phyloP scores from a whole-genome alignment of 2,329 filamentous ascomycete species.

The Aspergillus eucalypticola region DNA sequence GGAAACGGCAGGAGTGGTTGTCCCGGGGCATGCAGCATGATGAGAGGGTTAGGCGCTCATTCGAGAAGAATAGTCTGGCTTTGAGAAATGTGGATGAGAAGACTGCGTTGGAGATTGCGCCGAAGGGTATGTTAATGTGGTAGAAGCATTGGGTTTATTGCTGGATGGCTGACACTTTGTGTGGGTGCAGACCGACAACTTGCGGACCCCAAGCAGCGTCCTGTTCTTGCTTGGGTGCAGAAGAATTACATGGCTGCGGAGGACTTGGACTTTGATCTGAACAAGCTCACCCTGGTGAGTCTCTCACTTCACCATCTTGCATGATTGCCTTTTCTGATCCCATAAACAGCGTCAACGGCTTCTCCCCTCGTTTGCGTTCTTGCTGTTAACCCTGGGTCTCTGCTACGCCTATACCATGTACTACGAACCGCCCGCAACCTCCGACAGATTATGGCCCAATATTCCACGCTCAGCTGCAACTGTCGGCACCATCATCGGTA shows the following conservation, averaged over 20 bases:
- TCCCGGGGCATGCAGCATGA: conserved; percentile 49
- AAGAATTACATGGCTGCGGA: conserved; percentile 44
- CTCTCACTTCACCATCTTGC: neutral
- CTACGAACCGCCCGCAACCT: conserved; percentile 51
- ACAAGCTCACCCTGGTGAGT: conserved; percentile 39
- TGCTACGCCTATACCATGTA: conserved; percentile 49
- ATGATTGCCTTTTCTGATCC: neutral
- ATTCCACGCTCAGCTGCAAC: conserved; percentile 55
- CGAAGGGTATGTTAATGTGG: neutral
- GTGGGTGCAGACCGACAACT: conserved; percentile 36
- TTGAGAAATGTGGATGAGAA: conserved; percentile 39
- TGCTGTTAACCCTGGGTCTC: conserved; percentile 41
- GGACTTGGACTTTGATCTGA: conserved; percentile 34
- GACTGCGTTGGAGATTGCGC: conserved; percentile 38
- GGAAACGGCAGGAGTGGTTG: conserved; percentile 55
- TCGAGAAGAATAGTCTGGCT: conserved; percentile 35
- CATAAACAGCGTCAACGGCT: conserved; percentile 44
- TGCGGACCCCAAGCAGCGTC: conserved; percentile 42
- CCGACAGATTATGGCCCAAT: conserved; percentile 53
- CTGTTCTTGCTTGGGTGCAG: conserved; percentile 45
- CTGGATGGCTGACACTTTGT: neutral
- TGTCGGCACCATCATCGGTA: conserved; percentile 50
- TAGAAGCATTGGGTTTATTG: neutral
- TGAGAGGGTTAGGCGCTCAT: conserved; percentile 33
- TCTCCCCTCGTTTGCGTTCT: conserved; percentile 46